A percentile compares a stretch with the other conserved stretches of the same genome.
Conservation (phyloP, 345 rosid genomes). For the Acer saccharum region DNA sequence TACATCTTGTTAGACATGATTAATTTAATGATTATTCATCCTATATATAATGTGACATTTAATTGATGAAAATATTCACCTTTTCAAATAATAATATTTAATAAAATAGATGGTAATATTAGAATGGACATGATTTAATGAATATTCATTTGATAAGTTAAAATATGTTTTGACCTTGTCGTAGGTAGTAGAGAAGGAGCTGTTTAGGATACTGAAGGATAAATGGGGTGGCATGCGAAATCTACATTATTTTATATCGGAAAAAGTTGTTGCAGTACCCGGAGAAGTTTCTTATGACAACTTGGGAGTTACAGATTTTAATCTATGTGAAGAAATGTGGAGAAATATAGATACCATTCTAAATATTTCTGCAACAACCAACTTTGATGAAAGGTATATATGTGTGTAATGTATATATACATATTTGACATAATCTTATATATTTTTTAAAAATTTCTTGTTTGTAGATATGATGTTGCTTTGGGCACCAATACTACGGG, state of each 20-base stretch:
- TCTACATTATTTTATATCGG: conserved; percentile 8
- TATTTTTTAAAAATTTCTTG: not conserved
- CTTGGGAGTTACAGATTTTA: conserved; percentile 29
- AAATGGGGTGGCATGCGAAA: conserved; percentile 13
- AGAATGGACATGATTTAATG: no score
- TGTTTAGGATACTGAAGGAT: conserved; percentile 26
- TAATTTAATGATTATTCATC: no score
- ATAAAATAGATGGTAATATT: no score
- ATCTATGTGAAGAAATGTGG: conserved; percentile 33
- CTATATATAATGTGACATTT: no score
- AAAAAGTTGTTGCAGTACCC: conserved; percentile 22
- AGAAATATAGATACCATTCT: conserved; percentile 34
- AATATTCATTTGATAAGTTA: no score
- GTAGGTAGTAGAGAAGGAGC: conserved; percentile 30
- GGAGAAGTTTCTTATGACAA: conserved; percentile 36
- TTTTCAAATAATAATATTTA: no score
- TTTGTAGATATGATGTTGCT: conserved; percentile 33
- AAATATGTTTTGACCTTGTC: no score
- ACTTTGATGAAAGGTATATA: conserved; percentile 46
- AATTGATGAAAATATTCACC: no score
- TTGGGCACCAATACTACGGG: conserved; percentile 34
- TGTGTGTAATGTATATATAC: no score
- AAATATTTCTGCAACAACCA: conserved; percentile 49
- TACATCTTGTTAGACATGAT: no score
- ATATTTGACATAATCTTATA: no score